Base-by-base conservation (phyloP, 1,139 yeast genomes). In the Hanseniaspora gamundiae region DNA sequence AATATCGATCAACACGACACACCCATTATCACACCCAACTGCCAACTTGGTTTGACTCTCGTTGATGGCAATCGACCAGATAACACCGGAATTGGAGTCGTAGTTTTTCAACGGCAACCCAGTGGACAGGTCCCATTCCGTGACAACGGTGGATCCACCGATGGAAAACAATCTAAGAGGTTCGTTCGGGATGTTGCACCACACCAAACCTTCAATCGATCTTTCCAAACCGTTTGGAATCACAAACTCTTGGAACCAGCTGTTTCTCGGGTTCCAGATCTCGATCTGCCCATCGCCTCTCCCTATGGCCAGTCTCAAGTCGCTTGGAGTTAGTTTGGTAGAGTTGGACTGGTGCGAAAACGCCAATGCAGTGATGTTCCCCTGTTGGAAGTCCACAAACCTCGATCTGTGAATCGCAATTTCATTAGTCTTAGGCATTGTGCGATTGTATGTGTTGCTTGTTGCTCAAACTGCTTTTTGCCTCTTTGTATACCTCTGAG, bases 11-110 rank as follows among this genome's bases (percentile, higher is more conserved):
- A 91, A 63, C 1, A 83, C 94, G 5, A 91, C 91, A 4, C 87
- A 72, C 21, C 98, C 98, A 58, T 88, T 94, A 54, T 91, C 98
- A 64, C 98, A 91, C 1, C 98, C 98, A 1, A 85, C 85, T 1
- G 95, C 87, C 39, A 93, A 67, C 53, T 71, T 76, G 46, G 73
- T 67, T 40, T 80, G 82, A 26, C 73, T 66, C 19, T 73, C 70
- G 49, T 80, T 80, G 24, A 78, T 75, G 8, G 84, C 79, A 44
- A 88, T 66, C 10, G 94, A 83, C 98, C 98, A 93, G 47, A 87
- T 82, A 17, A 86, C 80, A 30, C 97, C 97, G 1, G 95, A 85
- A 59, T 88, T 87, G 66, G 95, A 85, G 60, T 88, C 95, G 57
- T 80, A 80, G 60, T 87, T 84, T 42, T 70, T 70, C 45, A 75